Evolutionary conservation across 225 moss, liverwort and hornwort species (phyloP), one percentile per base, ranked within the genome.

Genomic region (Sphagnum contortum): DNA sequence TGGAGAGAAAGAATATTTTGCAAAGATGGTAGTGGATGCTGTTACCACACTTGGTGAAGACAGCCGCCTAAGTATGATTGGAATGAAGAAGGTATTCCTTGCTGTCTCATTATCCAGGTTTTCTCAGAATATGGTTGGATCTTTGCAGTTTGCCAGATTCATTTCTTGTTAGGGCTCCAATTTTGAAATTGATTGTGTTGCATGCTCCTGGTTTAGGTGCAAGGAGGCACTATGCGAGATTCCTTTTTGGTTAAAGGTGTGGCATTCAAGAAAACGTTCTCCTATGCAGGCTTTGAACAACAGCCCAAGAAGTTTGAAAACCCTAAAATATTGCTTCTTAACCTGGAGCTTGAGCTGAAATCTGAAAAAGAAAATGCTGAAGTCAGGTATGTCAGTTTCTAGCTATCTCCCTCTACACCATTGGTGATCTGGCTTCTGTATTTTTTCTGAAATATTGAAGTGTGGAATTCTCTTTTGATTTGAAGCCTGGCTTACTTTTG

Each of bases 321-420:
- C 58, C 90, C 96, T 2, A 86, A 91, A 66, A 98, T 98, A 10
- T 76, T 98, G 9, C 70, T 84, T 55, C 75, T 98, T 62, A 98
- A 98, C 67, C 76, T 98, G 71, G 96, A 98, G 80, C 79, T 98
- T 45, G 96, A 98, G 79, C 73, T 98, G 0, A 93, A 98, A 65
- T 98, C 90, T 10, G 93, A 98, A 73, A 98, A 98, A 70, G 96
- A 98, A 74, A 93, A 98, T 65, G 92, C 92, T 49, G 96, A 98
- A 93, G 88, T 98, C 72, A 92, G 92, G 96, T 92, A 76, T 10
- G 46, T 12, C 44, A 50, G 5, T 9, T 10, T 62, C 48, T 4
- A 45, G 44, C 44, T 57, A 11, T 48, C 47, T 47, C n/a, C 44
- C 44, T 54, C 2, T 13, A 3, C 9, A 8, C 4, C 5, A 45